A percentile compares a stretch with the other conserved stretches of the same genome.
Conservation (phyloP, 1,284 basidiomycete genomes). For the Sporisorium scitamineum region DNA sequence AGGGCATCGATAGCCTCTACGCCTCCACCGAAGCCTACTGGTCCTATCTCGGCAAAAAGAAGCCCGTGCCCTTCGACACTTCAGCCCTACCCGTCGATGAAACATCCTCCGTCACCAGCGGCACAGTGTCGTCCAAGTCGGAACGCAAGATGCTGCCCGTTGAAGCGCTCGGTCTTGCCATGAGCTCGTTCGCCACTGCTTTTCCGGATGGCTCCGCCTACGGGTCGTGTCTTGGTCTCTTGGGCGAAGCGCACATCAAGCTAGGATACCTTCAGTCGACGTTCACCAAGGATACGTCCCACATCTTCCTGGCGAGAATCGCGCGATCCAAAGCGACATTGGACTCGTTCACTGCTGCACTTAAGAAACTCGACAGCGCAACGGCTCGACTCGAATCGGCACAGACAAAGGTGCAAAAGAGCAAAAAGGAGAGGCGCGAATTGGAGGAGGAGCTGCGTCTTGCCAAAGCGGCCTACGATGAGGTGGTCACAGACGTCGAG, state of each 20-base stretch:
- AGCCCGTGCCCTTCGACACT: conserved; percentile 44
- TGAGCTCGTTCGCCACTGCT: conserved; percentile 33
- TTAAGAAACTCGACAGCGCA: conserved; percentile 55
- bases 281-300: conserved; percentile 47
- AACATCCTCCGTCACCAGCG: conserved; percentile 20
- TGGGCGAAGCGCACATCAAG: conserved; percentile 47
- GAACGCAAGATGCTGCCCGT: conserved; percentile 48
- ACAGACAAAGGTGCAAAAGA: conserved; percentile 58
- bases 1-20: conserved; percentile 43
- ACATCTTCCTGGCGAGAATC: conserved; percentile 50
- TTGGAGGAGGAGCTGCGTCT: conserved; percentile 60
- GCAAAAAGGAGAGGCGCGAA: conserved; percentile 63
- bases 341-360: conserved; percentile 41
- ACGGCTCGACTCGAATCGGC: conserved; percentile 50
- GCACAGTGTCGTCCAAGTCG: conserved; percentile 19
- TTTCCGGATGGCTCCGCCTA: conserved; percentile 33
- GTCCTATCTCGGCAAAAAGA: conserved; percentile 50
- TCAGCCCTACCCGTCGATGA: conserved; percentile 27
- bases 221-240: conserved; percentile 30
- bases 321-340: conserved; percentile 47
- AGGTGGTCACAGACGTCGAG: conserved; percentile 58
- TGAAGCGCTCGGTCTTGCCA: conserved; percentile 49
- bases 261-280: conserved; percentile 39
- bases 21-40: conserved; percentile 49
- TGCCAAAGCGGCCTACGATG: conserved; percentile 58